Evolutionary conservation across 495 filamentous ascomycete genomes (phyloP).

Genomic region (Hypoxylon lienhwacheense): DNA sequence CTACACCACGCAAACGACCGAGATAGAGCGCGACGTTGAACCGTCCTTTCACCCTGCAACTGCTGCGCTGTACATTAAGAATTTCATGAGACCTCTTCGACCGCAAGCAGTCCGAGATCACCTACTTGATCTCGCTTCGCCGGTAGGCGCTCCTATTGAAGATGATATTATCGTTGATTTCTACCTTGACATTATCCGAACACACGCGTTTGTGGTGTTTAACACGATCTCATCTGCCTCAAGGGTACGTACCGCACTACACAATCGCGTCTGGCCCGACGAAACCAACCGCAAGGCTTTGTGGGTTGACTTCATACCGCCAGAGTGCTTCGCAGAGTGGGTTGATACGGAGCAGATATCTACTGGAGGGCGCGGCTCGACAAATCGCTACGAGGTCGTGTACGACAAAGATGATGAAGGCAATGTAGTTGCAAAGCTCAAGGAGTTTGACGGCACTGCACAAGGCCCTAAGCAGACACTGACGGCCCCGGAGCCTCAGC

Average conservation of each 20-base stretch:
- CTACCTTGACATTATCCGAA: slow-evolving; percentile 81
- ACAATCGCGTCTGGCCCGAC: slow-evolving; percentile 80
- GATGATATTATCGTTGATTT: slow-evolving; percentile 63
- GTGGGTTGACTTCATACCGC: slow-evolving; percentile 89
- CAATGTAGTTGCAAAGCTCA: slow-evolving; percentile 55
- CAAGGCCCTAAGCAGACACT: slow-evolving; percentile 19
- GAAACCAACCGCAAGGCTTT: slow-evolving; percentile 82
- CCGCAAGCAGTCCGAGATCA: slow-evolving; percentile 63
- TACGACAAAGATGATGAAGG: slow-evolving; percentile 59
- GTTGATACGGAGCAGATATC: slow-evolving; percentile 65
- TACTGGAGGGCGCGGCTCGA: slow-evolving; percentile 49
- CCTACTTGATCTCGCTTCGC: slow-evolving; percentile 65
- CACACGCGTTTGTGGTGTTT: slow-evolving; percentile 83
- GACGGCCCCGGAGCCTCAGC: slow-evolving; percentile 16
- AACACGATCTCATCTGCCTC: slow-evolving; percentile 67
- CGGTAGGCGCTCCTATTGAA: slow-evolving; percentile 54
- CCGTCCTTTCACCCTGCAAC: slow-evolving; percentile 84
- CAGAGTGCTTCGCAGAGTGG: slow-evolving; percentile 73
- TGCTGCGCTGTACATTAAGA: slow-evolving; percentile 82
- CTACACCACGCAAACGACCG: slow-evolving; percentile 15
- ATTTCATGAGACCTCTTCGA: slow-evolving; percentile 86
- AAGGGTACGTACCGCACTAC: slow-evolving; percentile 74
- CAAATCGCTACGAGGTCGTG: slow-evolving; percentile 48
- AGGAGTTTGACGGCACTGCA: slow-evolving; percentile 41
- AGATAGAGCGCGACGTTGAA: slow-evolving; percentile 49